phyloP scores from a whole-genome alignment of 2,329 filamentous ascomycete species.

The Alternaria dauci region DNA sequence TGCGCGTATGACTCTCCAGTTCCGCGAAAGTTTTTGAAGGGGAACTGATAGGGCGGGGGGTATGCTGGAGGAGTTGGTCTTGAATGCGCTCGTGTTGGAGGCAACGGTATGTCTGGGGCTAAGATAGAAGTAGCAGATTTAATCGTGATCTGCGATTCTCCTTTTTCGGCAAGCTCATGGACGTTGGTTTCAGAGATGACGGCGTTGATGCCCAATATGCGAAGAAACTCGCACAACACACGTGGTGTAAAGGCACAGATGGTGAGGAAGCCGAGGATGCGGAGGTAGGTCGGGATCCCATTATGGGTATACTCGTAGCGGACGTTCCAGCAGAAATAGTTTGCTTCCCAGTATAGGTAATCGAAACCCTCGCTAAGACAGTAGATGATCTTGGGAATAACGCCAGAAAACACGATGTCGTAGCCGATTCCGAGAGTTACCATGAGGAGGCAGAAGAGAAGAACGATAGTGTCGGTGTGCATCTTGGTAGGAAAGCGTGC shows the following conservation, averaged over 20 bases:
- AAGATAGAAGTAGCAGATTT: neutral
- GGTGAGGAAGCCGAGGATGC: neutral
- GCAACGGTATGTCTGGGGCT: neutral
- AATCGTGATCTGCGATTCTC: neutral
- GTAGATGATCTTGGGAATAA: neutral
- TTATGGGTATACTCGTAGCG: neutral
- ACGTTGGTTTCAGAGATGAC: neutral
- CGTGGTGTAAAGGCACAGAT: neutral
- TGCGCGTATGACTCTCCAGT: constrained; percentile 12
- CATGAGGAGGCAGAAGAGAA: neutral
- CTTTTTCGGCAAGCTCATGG: neutral
- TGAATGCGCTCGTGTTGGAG: neutral
- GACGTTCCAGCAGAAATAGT: constrained; percentile 1
- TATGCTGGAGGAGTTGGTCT: neutral
- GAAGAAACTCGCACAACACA: neutral
- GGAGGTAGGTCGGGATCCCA: neutral
- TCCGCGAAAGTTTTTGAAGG: constrained; percentile 10
- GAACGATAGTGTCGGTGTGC: neutral
- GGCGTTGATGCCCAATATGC: neutral
- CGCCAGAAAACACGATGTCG: neutral
- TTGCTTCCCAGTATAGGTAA: neutral
- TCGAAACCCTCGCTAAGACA: neutral
- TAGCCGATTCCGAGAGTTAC: neutral
- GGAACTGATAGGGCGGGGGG: neutral
- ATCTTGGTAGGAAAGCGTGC: neutral